These are phyloP conservation scores for Diospyros lotus DNA, from an alignment of 148 eudicot species.

Conservation along the genomic window DNA sequence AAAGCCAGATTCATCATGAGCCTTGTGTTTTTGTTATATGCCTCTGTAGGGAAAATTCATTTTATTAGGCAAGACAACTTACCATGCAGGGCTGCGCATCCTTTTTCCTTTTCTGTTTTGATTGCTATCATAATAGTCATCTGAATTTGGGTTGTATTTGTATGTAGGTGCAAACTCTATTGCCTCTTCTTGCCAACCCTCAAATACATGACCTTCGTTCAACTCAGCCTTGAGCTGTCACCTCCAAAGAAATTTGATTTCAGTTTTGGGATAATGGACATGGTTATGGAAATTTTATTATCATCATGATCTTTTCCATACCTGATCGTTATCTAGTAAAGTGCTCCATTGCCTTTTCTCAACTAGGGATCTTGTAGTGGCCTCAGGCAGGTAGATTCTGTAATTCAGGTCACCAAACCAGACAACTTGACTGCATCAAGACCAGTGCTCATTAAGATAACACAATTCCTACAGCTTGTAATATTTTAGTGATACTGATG, in stretches of 20 bases:
- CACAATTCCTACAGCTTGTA: background rate
- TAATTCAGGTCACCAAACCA: conserved; percentile 20
- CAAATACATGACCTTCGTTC: conserved; percentile 19
- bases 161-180: conserved; percentile 30
- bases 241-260: background rate
- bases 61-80: background rate
- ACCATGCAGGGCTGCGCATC: conserved; percentile 25
- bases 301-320: background rate
- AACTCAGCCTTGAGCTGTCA: conserved; percentile 19
- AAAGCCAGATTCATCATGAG: background rate
- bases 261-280: background rate
- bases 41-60: too few species aligned
- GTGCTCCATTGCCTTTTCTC: conserved; percentile 12
- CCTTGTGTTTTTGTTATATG: background rate
- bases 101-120: conserved; percentile 12
- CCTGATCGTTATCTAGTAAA: conserved; percentile 18
- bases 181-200: conserved; percentile 23
- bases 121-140: conserved; percentile 21
- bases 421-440: conserved; percentile 9
- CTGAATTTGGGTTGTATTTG: conserved; percentile 23
- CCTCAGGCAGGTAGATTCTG: conserved; percentile 14
- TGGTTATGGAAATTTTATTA: background rate
- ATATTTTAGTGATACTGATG: too few species aligned
- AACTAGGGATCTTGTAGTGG: conserved; percentile 13
- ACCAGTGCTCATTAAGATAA: background rate